Evolutionary conservation across 805 yeast genomes (phyloP), one percentile per base, ranked within the genome.

Genomic region (Wickerhamiella spandovensis): DNA sequence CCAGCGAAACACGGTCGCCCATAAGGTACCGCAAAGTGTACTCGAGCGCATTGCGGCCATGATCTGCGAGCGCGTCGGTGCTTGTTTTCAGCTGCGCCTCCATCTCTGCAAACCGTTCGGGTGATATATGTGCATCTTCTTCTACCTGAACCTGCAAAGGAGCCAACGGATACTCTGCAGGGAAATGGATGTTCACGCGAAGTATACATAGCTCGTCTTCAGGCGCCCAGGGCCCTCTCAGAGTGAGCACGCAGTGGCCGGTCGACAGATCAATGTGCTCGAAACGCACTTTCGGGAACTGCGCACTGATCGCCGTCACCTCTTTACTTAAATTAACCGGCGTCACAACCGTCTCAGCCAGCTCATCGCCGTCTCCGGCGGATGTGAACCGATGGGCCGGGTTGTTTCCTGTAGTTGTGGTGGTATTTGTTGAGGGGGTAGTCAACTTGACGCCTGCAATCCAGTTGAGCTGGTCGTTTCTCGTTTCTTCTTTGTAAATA

Each of bases 261-360:
- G 95, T 82, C 0, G 94, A 78, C 0, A 90, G 95, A 1, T 92
- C 81, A 5, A 92, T 88, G 57, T 80, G 79, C 61, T 90, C 97
- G 63, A 92, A 88, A 1, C 81, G 69, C 2, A 92, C 75, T 57
- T 83, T 86, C 0, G 96, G 95, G 62, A 89, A 88, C 58, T 84
- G 85, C 57, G 82, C 88, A 2, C 95, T 95, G 6, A 88, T 87
- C 17, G 77, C 71, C 55, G 94, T 82, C 1, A 92, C 88, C 64
- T 90, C 98, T 64, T 89, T 96, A 6, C 95, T 96, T 23, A 90
- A 65, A 60, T 86, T 87, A 22, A 81, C 77, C 3, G 78, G 74
- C 20, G 52, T 43, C 2, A 43, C 48, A 13, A 22, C 13, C 2
- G 35, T 53, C n/a, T 43, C 13, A 10, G 49, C 32, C 15, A 9